Conservation (phyloP, 371 early-diverging fungal genomes). For the Fennellomyces sp. region DNA sequence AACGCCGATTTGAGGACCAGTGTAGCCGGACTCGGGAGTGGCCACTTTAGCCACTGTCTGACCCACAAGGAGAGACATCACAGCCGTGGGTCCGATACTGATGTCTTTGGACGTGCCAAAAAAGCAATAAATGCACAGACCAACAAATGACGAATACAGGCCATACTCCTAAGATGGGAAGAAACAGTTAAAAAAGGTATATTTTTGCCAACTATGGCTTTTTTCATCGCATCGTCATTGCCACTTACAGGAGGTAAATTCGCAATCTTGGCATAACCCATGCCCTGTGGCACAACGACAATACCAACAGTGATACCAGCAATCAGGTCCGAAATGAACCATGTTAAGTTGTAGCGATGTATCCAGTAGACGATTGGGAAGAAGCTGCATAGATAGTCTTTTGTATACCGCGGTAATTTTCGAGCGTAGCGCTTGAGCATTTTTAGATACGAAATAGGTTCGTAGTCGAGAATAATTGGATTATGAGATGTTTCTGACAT, state of each 20-base stretch:
- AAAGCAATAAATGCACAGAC: constrained; percentile 75
- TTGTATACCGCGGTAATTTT: constrained; percentile 26
- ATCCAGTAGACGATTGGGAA: constrained; percentile 77
- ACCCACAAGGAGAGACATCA: constrained; percentile 77
- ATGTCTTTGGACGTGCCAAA: constrained; percentile 89
- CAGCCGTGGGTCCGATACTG: constrained; percentile 88
- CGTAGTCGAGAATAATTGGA: constrained; percentile 44
- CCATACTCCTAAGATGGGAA: constrained; percentile 14
- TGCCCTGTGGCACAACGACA: constrained; percentile 86
- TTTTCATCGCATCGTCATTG: background rate
- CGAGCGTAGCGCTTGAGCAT: constrained; percentile 18
- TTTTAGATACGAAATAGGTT: constrained; percentile 20
- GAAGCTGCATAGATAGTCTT: constrained; percentile 32
- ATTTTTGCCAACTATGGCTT: background rate
- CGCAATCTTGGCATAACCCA: constrained; percentile 88
- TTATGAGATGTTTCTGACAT: constrained; percentile 6
- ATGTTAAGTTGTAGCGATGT: constrained; percentile 39
- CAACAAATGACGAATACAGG: constrained; percentile 61
- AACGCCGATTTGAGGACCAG: constrained; percentile 54
- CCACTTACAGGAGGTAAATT: constrained; percentile 60
- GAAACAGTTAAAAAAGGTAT: background rate
- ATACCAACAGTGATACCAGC: constrained; percentile 88
- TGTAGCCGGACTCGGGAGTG: constrained; percentile 28
- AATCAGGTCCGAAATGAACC: constrained; percentile 83
- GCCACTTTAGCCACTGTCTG: constrained; percentile 60